Conservation (phyloP, 495 filamentous ascomycete genomes). For the Platismatia glauca region DNA sequence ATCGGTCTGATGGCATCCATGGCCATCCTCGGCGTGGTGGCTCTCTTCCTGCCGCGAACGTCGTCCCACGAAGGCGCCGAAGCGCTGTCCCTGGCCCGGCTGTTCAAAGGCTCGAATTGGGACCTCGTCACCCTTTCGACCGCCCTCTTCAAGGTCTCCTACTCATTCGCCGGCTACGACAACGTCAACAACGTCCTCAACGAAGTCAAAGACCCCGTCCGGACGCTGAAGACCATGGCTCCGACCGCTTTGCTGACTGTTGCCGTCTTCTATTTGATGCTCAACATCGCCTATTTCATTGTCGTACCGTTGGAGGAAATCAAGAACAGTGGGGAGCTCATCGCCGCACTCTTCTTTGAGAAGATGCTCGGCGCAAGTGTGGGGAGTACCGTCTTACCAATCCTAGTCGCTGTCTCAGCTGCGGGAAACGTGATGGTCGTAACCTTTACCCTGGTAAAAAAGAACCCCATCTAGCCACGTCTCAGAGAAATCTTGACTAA, state of each 20-base stretch:
- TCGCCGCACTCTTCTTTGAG: conserved; percentile 61
- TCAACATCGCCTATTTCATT: conserved; percentile 63
- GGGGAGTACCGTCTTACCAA: conserved; percentile 49
- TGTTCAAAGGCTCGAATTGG: conserved; percentile 50
- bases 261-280: conserved; percentile 54
- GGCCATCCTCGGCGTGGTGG: conserved; percentile 48
- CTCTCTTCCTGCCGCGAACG: conserved; percentile 21
- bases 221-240: conserved; percentile 56
- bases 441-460: conserved; percentile 52
- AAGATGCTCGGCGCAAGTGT: conserved; percentile 48
- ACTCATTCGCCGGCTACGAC: conserved; percentile 57
- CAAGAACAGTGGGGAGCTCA: conserved; percentile 55
- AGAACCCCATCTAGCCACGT: background rate
- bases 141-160: conserved; percentile 63
- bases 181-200: conserved; percentile 73
- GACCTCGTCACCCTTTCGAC: conserved; percentile 48
- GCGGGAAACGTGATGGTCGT: conserved; percentile 73
- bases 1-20: conserved; percentile 59
- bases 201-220: conserved; percentile 61
- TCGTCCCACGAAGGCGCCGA: conserved; percentile 18
- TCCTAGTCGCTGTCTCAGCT: conserved; percentile 58
- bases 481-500: conserved; percentile 7
- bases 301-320: conserved; percentile 62
- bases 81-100: conserved; percentile 28
- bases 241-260: conserved; percentile 53